Percentiles rank a stretch among this genome's conserved stretches.
These are phyloP conservation scores for Astrothelium subdiscretum DNA, from an alignment of 495 filamentous ascomycete species.

Conservation along the genomic window DNA sequence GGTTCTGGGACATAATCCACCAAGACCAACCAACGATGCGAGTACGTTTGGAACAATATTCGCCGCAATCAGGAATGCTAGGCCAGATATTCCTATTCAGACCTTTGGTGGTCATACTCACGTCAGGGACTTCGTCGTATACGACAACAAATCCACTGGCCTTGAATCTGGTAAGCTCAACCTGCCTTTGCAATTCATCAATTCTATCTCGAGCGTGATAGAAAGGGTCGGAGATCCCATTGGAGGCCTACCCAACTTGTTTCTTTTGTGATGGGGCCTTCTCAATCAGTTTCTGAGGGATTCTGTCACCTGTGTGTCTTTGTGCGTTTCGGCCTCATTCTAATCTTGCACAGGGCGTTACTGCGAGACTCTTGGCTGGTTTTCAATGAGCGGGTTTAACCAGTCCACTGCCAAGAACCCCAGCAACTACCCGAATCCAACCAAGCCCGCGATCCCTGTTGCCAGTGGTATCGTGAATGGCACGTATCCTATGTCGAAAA, in stretches of 20 bases:
- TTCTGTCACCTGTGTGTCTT: too few species aligned
- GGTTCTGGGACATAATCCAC: slow-evolving; percentile 31
- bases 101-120: slow-evolving; percentile 34
- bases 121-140: slow-evolving; percentile 29
- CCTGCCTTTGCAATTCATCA: too few species aligned
- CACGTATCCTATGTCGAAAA: slow-evolving; percentile 12
- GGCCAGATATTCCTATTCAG: slow-evolving; percentile 29
- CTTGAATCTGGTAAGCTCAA: slow-evolving; percentile 23
- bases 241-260: too few species aligned
- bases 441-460: slow-evolving; percentile 27
- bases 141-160: slow-evolving; percentile 26
- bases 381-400: slow-evolving; percentile 31
- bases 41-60: slow-evolving; percentile 26
- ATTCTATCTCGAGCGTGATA: too few species aligned
- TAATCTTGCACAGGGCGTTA: slow-evolving; percentile 21
- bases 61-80: slow-evolving; percentile 23
- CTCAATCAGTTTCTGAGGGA: too few species aligned
- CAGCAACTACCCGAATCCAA: slow-evolving; percentile 35
- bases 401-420: slow-evolving; percentile 25
- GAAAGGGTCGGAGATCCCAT: too few species aligned
- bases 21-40: slow-evolving; percentile 10
- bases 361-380: slow-evolving; percentile 35
- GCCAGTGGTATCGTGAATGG: slow-evolving; percentile 12
- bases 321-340: too few species aligned
- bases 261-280: too few species aligned